Base-by-base conservation (phyloP, 2,329 filamentous ascomycete genomes). In the Fusarium napiforme region DNA sequence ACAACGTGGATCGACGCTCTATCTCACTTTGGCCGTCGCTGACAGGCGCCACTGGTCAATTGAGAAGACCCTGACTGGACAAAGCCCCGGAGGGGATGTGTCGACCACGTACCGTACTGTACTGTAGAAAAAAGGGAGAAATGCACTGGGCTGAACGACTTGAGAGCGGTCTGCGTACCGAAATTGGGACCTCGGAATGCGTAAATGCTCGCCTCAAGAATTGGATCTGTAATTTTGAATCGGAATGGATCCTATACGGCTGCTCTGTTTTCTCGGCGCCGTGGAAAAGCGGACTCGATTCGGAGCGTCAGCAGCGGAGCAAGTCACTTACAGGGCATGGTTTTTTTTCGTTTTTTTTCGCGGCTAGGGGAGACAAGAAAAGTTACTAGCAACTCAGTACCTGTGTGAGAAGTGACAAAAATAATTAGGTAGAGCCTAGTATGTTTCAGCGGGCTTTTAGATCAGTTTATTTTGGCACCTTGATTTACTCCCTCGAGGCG, bases 1-100 rank as follows among this genome's bases (percentile, higher is more conserved):
- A 62, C 69, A 77, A 40, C 74, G 74, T 77, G 74, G 74, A 67
- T 64, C 66, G 55, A 68, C 45, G 68, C 65, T 65, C 67, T 55
- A 69, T 55, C 60, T 64, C 45, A 69, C 52, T 71, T 64, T 59
- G 55, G 45, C 16, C 55, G 61, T 59, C 46, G 66, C 59, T 77
- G 72, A 75, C 73, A 72, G 61, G 68, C 62, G 72, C 75, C 69
- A 76, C 67, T 68, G 55, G 69, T 67, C 57, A 69, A 69, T 68
- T 74, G 36, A 47, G 30, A 55, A 56, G 49, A 64, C 55, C 59
- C 58, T 74, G 55, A 76, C 52, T 76, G 74, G 65, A 47, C 39
- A 47, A 47, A 45, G 19, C 19, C 26, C 30, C 26, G 5, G 19
- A 30, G 26, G 26, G 28, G 28, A 32, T 18, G 15, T 12, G 21